Evolutionary conservation across 257 asterid species (phyloP), one percentile per base, ranked within the genome.

Genomic region (Plantago ovata): DNA sequence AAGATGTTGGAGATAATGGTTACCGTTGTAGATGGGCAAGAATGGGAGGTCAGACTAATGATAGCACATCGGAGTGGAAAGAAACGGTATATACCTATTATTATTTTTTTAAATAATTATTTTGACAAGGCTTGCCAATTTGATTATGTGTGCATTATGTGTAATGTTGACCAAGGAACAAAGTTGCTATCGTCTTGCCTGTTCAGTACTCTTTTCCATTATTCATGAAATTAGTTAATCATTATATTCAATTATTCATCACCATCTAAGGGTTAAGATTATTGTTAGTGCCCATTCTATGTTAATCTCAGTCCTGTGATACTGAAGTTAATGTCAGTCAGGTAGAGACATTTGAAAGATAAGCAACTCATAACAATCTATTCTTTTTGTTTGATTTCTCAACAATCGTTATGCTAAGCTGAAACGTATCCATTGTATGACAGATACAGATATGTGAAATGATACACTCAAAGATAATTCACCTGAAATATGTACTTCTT

Each of bases 1-100:
- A 89, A 73, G 99, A 93, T 69, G 79, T 86, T 57, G 97, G 95
- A 61, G 97, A 84, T 42, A 93, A 93, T 60, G 99, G 99, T 18
- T 86, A 75, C 68, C 73, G 95, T 71, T 86, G 97, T 78, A 87
- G 97, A 68, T 93, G 97, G 97, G 75, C 90, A 23, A 81, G 78
- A 58, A 93, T 93, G 99, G 94, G 96, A 62, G 99, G 99, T 65
- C 85, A 84, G 65, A 84, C 77, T 74, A 66, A 73, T 48, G 97
- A 86, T 53, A 72, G 78, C 56, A 69, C 92, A 58, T 86, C 95
- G 18, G 88, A 86, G 77, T 93, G 97, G 99, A 93, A 84, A 81
- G 99, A 93, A 75, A 84, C 81, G 95, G 99, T 93, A 89, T 60
- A 42, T 47, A 32, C 56, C 39, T 66, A 16, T 53, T 54, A 58